Evolutionary conservation across 169 alveolate genomes (phyloP).

Genomic region (Cryptosporidium sp.): DNA sequence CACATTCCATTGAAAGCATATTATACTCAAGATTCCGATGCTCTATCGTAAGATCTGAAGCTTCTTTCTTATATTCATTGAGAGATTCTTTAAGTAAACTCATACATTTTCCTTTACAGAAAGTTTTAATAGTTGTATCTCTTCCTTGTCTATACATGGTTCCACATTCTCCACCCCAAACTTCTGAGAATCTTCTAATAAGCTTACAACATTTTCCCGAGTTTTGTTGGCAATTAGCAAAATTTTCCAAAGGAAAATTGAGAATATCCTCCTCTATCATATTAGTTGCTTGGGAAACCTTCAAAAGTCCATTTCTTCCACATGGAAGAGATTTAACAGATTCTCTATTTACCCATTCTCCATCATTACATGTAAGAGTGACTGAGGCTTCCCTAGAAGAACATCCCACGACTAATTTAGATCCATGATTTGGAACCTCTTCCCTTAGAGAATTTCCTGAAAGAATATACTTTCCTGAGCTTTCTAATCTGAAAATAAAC

Average conservation of each 20-base stretch:
- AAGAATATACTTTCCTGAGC: neutral
- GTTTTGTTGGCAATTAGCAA: neutral
- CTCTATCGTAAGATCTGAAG: neutral
- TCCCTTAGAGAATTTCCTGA: neutral
- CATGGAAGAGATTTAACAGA: slow-evolving; percentile 39
- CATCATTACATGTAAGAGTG: slow-evolving; percentile 52
- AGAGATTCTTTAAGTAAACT: neutral
- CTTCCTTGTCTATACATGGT: slow-evolving; percentile 73
- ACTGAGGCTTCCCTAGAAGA: slow-evolving; percentile 5
- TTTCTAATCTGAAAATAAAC: slow-evolving; percentile 1
- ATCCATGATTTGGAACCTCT: slow-evolving; percentile 17
- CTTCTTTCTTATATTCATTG: neutral
- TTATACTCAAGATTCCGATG: neutral
- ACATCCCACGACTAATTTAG: slow-evolving; percentile 18
- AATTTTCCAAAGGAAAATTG: slow-evolving; percentile 22
- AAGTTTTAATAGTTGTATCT: slow-evolving; percentile 61
- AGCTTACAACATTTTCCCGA: slow-evolving; percentile 31
- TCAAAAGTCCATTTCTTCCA: slow-evolving; percentile 2
- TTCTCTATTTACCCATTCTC: slow-evolving; percentile 52
- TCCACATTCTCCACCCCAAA: slow-evolving; percentile 73
- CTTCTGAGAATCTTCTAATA: slow-evolving; percentile 13
- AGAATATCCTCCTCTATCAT: slow-evolving; percentile 1
- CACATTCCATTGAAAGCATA: slow-evolving; percentile 2
- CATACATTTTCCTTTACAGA: slow-evolving; percentile 71
- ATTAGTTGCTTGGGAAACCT: neutral